Conservation (phyloP, 2,329 filamentous ascomycete species). For the Gliomastix tumulicola region DNA sequence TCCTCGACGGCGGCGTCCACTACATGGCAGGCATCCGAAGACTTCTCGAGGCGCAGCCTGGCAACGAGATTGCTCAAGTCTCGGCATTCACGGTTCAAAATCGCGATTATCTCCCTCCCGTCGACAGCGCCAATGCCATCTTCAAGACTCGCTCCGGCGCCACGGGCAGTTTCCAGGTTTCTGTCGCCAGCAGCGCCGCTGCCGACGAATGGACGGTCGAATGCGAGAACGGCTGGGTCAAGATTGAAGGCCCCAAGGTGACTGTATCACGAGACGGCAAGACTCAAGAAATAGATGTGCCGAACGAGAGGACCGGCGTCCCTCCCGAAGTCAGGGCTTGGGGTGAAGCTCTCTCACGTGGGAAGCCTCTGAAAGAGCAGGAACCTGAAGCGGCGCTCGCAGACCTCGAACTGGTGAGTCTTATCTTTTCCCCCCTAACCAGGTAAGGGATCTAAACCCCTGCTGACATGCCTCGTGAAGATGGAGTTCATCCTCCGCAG, state of each 20-base stretch:
- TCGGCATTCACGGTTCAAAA: neutral
- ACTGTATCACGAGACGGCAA: neutral
- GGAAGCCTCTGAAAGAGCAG: neutral
- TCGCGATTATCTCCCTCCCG: neutral
- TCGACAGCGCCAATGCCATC: neutral
- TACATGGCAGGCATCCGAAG: constrained; percentile 6
- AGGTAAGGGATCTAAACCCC: no score
- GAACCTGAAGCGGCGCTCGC: neutral
- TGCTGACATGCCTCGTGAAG: no score
- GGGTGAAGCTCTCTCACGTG: neutral
- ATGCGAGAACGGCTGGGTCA: neutral
- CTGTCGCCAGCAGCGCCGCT: neutral
- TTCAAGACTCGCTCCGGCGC: neutral
- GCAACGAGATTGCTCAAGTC: neutral
- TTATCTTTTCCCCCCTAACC: no score
- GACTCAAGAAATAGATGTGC: neutral
- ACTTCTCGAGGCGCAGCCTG: neutral
- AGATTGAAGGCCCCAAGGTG: neutral
- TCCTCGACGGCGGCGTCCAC: constrained; percentile 9
- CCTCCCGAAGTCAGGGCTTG: neutral
- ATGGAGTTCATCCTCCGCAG: no score
- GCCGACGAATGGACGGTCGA: neutral
- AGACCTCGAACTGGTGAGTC: neutral
- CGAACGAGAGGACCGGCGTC: neutral
- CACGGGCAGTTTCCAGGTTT: neutral